Percentiles rank a stretch among this genome's conserved stretches.
phyloP scores from a whole-genome alignment of 306 rosid species.

The Ormosia emarginata region DNA sequence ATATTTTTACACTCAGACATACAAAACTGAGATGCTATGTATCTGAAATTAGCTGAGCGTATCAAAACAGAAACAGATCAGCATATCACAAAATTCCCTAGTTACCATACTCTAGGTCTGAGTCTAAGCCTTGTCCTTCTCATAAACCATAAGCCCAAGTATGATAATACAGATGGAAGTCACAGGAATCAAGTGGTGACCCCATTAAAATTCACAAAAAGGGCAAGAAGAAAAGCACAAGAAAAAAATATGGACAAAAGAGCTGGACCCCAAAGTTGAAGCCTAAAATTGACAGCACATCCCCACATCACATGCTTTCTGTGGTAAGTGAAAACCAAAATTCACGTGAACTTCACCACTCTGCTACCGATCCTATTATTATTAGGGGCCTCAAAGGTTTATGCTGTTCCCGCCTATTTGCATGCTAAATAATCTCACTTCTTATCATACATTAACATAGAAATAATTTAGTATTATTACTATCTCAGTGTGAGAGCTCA shows the following conservation, averaged over 20 bases:
- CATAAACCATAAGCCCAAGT: constrained; percentile 19
- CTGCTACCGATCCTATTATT: constrained; percentile 8
- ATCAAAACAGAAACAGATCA: background rate
- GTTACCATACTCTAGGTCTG: background rate
- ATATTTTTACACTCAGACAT: background rate
- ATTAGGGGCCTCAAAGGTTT: background rate
- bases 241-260: constrained; percentile 25
- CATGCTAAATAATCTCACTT: constrained; percentile 9
- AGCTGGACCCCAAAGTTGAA: constrained; percentile 26
- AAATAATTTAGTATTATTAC: constrained; percentile 20
- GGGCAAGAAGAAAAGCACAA: background rate
- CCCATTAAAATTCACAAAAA: constrained; percentile 26
- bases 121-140: constrained; percentile 10
- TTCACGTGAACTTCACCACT: constrained; percentile 32
- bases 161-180: constrained; percentile 25
- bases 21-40: background rate
- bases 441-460: background rate
- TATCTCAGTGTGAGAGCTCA: background rate
- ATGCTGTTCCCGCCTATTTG: constrained; percentile 1
- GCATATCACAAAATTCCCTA: background rate
- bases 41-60: background rate
- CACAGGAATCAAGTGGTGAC: constrained; percentile 46
- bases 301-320: constrained; percentile 67
- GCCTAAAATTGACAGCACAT: constrained; percentile 37
- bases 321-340: constrained; percentile 36